Evolutionary conservation across 148 eudicot genomes (phyloP).

Genomic region (Heliosperma pusillum): DNA sequence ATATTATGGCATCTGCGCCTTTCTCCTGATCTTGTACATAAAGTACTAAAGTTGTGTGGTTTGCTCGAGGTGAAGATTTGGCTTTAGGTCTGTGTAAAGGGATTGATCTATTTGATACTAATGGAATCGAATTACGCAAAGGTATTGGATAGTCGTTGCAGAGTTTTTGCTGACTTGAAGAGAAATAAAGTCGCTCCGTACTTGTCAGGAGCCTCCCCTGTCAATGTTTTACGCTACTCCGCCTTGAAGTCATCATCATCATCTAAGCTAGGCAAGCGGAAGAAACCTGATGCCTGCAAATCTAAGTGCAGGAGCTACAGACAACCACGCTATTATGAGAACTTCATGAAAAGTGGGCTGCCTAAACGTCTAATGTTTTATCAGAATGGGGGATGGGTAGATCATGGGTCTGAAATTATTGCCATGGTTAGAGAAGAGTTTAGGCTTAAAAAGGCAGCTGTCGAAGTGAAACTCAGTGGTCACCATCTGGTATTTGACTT

Average conservation of each 20-base stretch:
- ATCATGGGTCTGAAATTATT: conserved; percentile 52
- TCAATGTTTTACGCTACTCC: conserved; percentile 28
- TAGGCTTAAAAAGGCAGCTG: conserved; percentile 52
- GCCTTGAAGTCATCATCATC: conserved; percentile 37
- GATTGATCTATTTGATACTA: conserved; percentile 42
- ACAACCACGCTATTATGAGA: conserved; percentile 47
- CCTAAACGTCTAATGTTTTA: conserved; percentile 76
- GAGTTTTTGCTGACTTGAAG: conserved; percentile 48
- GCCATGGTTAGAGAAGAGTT: conserved; percentile 50
- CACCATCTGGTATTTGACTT: conserved; percentile 56
- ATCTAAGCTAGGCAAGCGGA: conserved; percentile 54
- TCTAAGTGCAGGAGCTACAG: conserved; percentile 35
- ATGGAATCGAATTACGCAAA: conserved; percentile 72
- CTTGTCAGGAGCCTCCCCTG: conserved; percentile 26
- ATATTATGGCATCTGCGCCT: conserved; percentile 28
- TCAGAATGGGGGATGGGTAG: conserved; percentile 68
- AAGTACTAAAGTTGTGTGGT: conserved; percentile 15
- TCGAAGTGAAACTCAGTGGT: conserved; percentile 54
- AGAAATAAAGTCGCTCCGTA: conserved; percentile 42
- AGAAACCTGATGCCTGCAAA: conserved; percentile 51
- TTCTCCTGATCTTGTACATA: conserved; percentile 25
- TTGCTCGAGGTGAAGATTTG: conserved; percentile 32
- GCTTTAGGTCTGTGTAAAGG: conserved; percentile 43
- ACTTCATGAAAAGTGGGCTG: conserved; percentile 54
- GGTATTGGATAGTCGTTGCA: conserved; percentile 64